Evolutionary conservation across 805 yeast species (phyloP), one percentile per base, ranked within the genome.

Genomic region (Saturnispora quitensis): DNA sequence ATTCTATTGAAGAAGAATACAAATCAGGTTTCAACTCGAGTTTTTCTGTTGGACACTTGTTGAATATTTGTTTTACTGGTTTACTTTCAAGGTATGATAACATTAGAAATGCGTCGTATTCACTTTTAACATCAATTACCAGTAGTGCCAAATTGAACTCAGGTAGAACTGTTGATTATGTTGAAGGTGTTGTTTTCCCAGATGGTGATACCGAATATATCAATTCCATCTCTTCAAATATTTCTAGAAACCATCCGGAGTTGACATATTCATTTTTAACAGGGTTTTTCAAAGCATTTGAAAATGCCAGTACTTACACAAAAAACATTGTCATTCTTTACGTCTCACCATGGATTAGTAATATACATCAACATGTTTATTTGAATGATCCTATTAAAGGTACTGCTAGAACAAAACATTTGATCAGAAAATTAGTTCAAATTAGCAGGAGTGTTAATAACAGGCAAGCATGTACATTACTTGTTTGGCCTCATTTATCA

Each of bases 341-440:
- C 60, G 68, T 82, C 10, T 71, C 85, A 0, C 90, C 93, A 2
- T 89, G 96, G 95, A 72, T 85, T 15, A 75, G 75, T 24, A 84
- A 87, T 58, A 71, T 87, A 24, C 78, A 80, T 61, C 71, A 73
- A 13, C 65, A 79, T 56, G 81, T 86, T 7, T 83, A 73, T 59
- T 59, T 75, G 42, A 71, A 70, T 17, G 80, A 77, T 57, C 80
- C 78, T 27, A 76, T 74, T 31, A 71, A 69, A 52, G 93, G 95
- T 0, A 73, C 78, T 1, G 84, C 78, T 48, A 71, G 77, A 50
- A 75, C 84, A 5, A 75, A 84, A 1, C 80, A 76, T 44, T 66
- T 87, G 10, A 72, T 88, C 24, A 71, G 89, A 40, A 77, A 77
- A 48, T 73, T 86, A 55, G 79, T 88, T 50, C 71, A 75, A 36